Evolutionary conservation across 2,329 filamentous ascomycete genomes (phyloP).

Genomic region (Dactylellina leptospora): DNA sequence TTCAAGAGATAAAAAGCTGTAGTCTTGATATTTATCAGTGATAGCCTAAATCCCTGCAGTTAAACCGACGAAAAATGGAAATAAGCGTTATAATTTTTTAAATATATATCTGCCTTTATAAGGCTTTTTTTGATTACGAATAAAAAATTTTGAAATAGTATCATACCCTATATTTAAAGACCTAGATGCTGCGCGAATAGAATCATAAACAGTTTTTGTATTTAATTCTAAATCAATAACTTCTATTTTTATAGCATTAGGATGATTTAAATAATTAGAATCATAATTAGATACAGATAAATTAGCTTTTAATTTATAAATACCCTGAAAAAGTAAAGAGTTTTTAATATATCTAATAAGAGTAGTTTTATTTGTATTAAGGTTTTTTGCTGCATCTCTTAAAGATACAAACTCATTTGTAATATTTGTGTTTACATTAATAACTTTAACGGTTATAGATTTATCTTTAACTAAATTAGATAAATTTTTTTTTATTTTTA

Average conservation of each 20-base stretch:
- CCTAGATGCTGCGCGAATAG: conserved; percentile 5
- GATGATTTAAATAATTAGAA: conserved; percentile 22
- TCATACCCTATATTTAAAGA: conserved; percentile 12
- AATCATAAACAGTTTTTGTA: conserved; percentile 9
- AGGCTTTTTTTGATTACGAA: conserved; percentile 5
- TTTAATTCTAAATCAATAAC: conserved; percentile 22
- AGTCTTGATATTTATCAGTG: background rate
- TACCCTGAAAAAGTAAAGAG: conserved; percentile 8
- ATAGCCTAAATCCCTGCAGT: background rate
- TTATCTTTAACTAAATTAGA: background rate
- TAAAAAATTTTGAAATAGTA: conserved; percentile 4
- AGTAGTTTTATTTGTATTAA: conserved; percentile 10
- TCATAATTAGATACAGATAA: conserved; percentile 12
- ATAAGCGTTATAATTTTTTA: conserved; percentile 18
- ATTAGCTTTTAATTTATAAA: conserved; percentile 20
- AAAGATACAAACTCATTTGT: conserved; percentile 5
- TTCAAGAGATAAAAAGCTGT: background rate
- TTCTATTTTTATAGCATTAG: conserved; percentile 14
- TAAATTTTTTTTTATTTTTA: conserved; percentile 6
- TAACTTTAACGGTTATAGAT: conserved; percentile 5
- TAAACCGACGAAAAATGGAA: conserved; percentile 6
- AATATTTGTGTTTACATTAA: conserved; percentile 13
- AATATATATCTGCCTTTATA: conserved; percentile 17
- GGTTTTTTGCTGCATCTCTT: conserved; percentile 12
- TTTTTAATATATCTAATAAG: conserved; percentile 9